Evolutionary conservation across 805 yeast genomes (phyloP).

Genomic region (Kazachstania bromeliacearum): DNA sequence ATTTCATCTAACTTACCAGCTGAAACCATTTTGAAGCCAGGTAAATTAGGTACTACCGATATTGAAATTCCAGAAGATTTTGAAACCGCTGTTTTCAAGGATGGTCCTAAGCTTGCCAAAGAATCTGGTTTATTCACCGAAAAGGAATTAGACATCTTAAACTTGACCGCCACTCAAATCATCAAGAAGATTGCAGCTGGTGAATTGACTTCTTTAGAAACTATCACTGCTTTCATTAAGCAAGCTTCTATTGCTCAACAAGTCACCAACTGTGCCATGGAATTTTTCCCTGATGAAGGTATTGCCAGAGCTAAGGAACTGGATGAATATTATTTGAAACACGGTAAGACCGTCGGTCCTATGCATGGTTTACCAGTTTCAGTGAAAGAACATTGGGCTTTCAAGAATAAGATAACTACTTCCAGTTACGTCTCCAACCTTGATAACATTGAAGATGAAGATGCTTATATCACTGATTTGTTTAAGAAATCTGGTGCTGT

Average conservation of each 20-base stretch:
- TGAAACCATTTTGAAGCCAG: not conserved
- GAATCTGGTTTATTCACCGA: not conserved
- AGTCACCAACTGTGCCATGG: not conserved
- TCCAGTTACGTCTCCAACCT: not conserved
- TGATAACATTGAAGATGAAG: not conserved
- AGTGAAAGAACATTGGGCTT: not conserved
- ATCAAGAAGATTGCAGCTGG: not conserved
- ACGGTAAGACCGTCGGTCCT: not conserved
- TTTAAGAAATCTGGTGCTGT: not conserved
- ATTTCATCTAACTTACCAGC: not conserved
- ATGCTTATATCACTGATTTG: not conserved
- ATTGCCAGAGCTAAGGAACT: not conserved
- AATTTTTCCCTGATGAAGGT: not conserved
- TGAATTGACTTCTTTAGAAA: not conserved
- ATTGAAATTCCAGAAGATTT: not conserved
- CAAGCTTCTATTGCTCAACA: not conserved
- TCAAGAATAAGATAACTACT: not conserved
- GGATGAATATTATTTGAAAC: not conserved
- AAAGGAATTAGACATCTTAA: not conserved
- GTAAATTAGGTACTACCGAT: not conserved
- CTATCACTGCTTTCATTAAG: not conserved
- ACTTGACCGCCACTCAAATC: not conserved
- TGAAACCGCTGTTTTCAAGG: not conserved
- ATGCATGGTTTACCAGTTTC: not conserved
- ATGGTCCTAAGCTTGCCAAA: not conserved